Conservation (phyloP, 1,284 basidiomycete genomes). For the Cutaneotrichosporon daszewskae region DNA sequence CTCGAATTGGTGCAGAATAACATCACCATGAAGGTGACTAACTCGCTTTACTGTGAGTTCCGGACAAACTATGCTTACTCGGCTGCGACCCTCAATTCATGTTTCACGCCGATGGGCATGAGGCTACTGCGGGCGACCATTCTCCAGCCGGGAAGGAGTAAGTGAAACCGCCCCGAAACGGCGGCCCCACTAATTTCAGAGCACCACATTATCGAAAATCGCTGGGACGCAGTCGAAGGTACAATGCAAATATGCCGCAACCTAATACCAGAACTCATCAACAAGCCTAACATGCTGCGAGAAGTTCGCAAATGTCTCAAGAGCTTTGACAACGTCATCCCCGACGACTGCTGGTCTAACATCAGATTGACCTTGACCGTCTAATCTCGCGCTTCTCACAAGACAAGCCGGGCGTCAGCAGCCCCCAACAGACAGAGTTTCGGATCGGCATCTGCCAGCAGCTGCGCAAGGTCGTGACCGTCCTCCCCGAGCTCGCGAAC, state of each 20-base stretch:
- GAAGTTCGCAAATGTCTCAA: conserved; percentile 65
- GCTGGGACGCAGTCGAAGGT: conserved; percentile 81
- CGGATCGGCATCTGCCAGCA: conserved; percentile 26
- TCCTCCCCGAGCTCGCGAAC: conserved; percentile 10
- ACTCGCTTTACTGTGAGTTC: conserved; percentile 65
- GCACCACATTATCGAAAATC: conserved; percentile 62
- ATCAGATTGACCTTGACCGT: conserved; percentile 75
- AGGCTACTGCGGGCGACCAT: conserved; percentile 73
- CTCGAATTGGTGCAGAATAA: conserved; percentile 79
- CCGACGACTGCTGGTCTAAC: conserved; percentile 13
- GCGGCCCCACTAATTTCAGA: conserved; percentile 46
- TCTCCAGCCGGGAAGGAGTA: conserved; percentile 73
- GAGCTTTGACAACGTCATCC: conserved; percentile 53
- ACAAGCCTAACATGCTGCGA: conserved; percentile 66
- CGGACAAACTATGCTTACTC: neutral
- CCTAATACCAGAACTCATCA: conserved; percentile 58
- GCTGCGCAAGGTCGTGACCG: conserved; percentile 19
- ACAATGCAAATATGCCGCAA: neutral
- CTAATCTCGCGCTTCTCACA: conserved; percentile 52
- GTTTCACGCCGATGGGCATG: conserved; percentile 79
- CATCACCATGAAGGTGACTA: conserved; percentile 58
- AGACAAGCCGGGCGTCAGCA: neutral
- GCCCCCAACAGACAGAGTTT: conserved; percentile 16
- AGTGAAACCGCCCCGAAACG: conserved; percentile 4
- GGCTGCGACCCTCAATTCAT: conserved; percentile 60